Evolutionary conservation across 768 basidiomycete genomes (phyloP).

Genomic region (Rhodotorula paludigena): DNA sequence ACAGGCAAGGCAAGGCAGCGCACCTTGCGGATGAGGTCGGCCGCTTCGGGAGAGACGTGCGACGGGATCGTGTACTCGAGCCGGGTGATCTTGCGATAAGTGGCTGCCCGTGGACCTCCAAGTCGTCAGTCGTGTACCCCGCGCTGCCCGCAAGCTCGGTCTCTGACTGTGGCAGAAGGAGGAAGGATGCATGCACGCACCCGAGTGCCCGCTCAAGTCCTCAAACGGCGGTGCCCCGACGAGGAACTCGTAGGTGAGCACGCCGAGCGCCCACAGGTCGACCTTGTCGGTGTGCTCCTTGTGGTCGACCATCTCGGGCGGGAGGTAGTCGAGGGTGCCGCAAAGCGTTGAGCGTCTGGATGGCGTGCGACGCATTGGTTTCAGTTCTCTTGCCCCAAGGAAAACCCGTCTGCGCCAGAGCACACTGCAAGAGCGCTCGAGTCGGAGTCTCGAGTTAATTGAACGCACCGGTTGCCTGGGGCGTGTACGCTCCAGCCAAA

Average conservation of each 20-base stretch:
- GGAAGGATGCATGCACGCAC: slow-evolving; percentile 50
- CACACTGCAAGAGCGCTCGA: no score
- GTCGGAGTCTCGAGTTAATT: no score
- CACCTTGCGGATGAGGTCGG: slow-evolving; percentile 62
- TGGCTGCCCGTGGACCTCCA: slow-evolving; percentile 66
- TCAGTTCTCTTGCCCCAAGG: no score
- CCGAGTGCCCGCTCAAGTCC: slow-evolving; percentile 68
- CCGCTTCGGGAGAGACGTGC: slow-evolving; percentile 60
- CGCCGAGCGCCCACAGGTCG: slow-evolving; percentile 94
- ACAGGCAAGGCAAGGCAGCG: slow-evolving; percentile 28
- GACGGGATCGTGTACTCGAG: slow-evolving; percentile 72
- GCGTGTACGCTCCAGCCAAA: slow-evolving; percentile 99
- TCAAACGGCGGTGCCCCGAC: slow-evolving; percentile 81
- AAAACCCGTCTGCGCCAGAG: no score
- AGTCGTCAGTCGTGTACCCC: no score
- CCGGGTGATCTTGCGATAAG: slow-evolving; percentile 79
- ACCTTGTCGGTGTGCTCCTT: slow-evolving; percentile 84
- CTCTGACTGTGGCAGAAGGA: background rate
- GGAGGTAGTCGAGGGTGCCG: slow-evolving; percentile 92
- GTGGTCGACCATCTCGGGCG: slow-evolving; percentile 97
- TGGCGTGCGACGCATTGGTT: background rate
- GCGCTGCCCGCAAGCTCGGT: background rate
- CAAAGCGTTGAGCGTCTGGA: slow-evolving; percentile 70
- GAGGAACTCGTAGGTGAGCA: slow-evolving; percentile 92
- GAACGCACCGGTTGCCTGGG: slow-evolving; percentile 63